Evolutionary conservation across 768 basidiomycete genomes (phyloP), one percentile per base, ranked within the genome.

Genomic region (Tricholoma flavovirens): DNA sequence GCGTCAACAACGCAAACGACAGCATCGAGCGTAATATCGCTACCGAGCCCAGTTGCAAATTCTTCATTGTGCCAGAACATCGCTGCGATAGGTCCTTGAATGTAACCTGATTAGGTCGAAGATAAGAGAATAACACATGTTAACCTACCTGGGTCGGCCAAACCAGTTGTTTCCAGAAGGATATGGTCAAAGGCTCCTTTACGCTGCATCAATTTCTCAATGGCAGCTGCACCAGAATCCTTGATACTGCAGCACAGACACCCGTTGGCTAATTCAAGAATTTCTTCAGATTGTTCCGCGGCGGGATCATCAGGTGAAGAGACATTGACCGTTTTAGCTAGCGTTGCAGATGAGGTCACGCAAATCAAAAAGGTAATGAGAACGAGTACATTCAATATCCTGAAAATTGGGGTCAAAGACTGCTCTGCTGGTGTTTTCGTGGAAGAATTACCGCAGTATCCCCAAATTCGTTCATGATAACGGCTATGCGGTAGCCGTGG

Each of bases 191-290:
- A 95, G 1, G 83, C 81, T 22, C 93, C 93, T 65, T 88, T 92
- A 53, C 83, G 81, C 61, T 80, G 74, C 89, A 94, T 92, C 55
- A 98, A 75, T 64, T 90, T 90, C 69, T 97, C 93, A 53, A 99
- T 97, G 6, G 97, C 93, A 19, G 93, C 90, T 0, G 90, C 80
- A 2, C 97, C 97, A 10, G 85, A 78, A 67, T 98, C 95, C 64
- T 97, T 96, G 73, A 98, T 91, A 57, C 93, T 95, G 68, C 97
- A 99, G 71, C 97, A 99, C n/a, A 99, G 70, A 69, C 97, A 98
- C 15, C 97, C 97, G 68, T 99, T 96, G 0, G 93, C 86, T 1
- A 98, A 80, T 62, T 97, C 94, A 9, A 99, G 82, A 64, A 96
- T 84, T 64, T 95, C 92, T 66, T 93, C 88, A 1, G 87, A 86